Conservation (phyloP, 805 yeast species). For the Sugiyamaella americana region DNA sequence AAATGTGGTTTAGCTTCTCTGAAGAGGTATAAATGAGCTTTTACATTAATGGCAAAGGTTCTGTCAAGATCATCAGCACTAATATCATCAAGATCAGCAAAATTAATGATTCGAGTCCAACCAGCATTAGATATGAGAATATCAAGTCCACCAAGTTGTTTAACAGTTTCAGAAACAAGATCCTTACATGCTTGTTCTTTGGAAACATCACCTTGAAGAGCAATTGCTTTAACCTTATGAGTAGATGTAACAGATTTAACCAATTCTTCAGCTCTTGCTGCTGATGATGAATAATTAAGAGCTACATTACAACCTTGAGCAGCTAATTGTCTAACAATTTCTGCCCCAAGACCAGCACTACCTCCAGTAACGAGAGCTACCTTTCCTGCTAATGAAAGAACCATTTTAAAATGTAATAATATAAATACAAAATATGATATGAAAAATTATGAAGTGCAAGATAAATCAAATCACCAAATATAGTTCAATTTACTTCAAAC, state of each 20-base stretch:
- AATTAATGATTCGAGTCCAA: constrained; percentile 25
- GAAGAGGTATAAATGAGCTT: constrained; percentile 32
- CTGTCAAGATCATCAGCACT: constrained; percentile 27
- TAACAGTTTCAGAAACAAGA: constrained; percentile 27
- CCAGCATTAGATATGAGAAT: constrained; percentile 38
- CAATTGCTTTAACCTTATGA: constrained; percentile 13
- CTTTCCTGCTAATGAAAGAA: constrained; percentile 16
- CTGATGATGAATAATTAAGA: constrained; percentile 17
- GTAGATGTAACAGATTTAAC: constrained; percentile 8
- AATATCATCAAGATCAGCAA: constrained; percentile 27
- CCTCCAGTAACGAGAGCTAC: constrained; percentile 25
- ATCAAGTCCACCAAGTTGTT: constrained; percentile 32
- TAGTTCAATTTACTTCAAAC: no score
- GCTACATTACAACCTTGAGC: constrained; percentile 23
- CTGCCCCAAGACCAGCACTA: constrained; percentile 23
- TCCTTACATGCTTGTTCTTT: constrained; percentile 22
- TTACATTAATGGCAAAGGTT: constrained; percentile 28
- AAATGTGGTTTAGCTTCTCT: constrained; percentile 28
- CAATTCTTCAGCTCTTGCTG: constrained; percentile 17
- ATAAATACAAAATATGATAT: no score
- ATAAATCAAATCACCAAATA: no score
- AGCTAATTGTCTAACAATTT: constrained; percentile 18
- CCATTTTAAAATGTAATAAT: constrained; percentile 2
- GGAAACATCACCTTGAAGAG: constrained; percentile 21
- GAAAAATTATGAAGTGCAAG: no score